Base-by-base conservation (phyloP, 1,284 basidiomycete species). In the Paramarasmius palmivorus region DNA sequence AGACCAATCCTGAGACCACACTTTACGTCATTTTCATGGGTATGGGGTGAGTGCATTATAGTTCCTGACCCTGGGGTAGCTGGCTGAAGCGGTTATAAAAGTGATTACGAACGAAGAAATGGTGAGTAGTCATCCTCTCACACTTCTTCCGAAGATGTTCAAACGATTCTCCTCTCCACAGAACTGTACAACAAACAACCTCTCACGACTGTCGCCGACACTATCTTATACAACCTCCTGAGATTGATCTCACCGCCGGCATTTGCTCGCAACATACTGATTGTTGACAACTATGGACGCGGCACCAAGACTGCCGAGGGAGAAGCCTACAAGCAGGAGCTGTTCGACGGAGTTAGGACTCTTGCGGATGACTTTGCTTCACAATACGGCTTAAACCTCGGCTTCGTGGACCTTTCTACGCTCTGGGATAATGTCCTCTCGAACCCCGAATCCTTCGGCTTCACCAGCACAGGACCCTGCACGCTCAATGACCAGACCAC, bases 241-340 rank as follows among this genome's bases (percentile, higher is more conserved):
- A 62, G 66, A 44, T 69, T 81, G 20, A 64, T 68, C 1, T 68
- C 71, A 6, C 69, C 73, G 3, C 75, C 78, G 1, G 74, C 68
- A 17, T 74, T 73, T 48, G 77, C 75, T 2, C 65, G 68, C 17
- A 72, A 76, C 52, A 73, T 81, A 54, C 70, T 81, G 12, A 54
- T 81, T 4, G 67, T 77, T 1, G 78, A 80, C 52, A 73, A 68
- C 32, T 81, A 81, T 26, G 78, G 79, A 6, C 69, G 72, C 12
- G 79, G 79, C 1, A 62, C 36, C 1, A 65, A 68, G 2, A 64
- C 70, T 2, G 57, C 65, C 0, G 65, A 60, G 32, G 79, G 78
- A 8, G 68, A 80, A 56, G 66, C 70, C 6, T 81, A 71, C 68
- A 73, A 79, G 48, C 66, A 72, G 38, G 56, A 64, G 2, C 57